Evolutionary conservation across 2,329 filamentous ascomycete genomes (phyloP).

Genomic region (Dactylellina sp.): DNA sequence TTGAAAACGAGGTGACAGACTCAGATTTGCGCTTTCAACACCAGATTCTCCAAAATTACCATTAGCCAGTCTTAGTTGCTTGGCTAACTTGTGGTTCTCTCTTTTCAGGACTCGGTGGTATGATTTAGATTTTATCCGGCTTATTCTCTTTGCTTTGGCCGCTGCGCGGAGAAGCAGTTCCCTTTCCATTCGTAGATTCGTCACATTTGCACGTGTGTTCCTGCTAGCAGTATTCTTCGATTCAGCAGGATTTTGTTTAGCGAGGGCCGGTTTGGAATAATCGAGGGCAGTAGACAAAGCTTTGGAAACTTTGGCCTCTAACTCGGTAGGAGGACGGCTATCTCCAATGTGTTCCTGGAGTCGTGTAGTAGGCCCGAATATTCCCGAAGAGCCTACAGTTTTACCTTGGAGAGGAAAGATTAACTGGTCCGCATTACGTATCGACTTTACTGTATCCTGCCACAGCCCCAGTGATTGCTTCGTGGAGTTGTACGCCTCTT

Average conservation of each 20-base stretch:
- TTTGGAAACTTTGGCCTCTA: conserved; percentile 21
- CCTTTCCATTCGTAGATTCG: conserved; percentile 80
- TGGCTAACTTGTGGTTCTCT: conserved; percentile 70
- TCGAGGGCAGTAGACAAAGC: conserved; percentile 4
- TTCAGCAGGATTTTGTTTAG: conserved; percentile 73
- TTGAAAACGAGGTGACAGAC: too few relatives aligned
- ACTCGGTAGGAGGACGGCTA: not conserved
- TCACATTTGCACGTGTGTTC: not conserved
- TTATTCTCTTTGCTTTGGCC: conserved; percentile 88
- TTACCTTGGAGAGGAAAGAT: conserved; percentile 81
- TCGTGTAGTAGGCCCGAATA: conserved; percentile 66
- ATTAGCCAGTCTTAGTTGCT: conserved; percentile 62
- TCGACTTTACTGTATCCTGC: conserved; percentile 94
- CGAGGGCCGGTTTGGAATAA: conserved; percentile 67
- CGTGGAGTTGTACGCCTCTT: conserved; percentile 86
- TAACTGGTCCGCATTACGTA: conserved; percentile 89
- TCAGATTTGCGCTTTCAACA: too few relatives aligned
- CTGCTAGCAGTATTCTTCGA: conserved; percentile 74
- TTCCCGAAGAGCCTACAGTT: conserved; percentile 70
- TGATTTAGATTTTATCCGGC: conserved; percentile 98
- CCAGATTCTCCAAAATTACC: conserved; percentile 65
- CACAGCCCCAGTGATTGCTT: conserved; percentile 91
- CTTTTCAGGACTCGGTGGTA: conserved; percentile 93
- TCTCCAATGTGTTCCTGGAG: too few relatives aligned
- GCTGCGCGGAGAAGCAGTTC: conserved; percentile 91